Evolutionary conservation across 441 rosid genomes (phyloP).

Genomic region (Euphorbia celastroides): DNA sequence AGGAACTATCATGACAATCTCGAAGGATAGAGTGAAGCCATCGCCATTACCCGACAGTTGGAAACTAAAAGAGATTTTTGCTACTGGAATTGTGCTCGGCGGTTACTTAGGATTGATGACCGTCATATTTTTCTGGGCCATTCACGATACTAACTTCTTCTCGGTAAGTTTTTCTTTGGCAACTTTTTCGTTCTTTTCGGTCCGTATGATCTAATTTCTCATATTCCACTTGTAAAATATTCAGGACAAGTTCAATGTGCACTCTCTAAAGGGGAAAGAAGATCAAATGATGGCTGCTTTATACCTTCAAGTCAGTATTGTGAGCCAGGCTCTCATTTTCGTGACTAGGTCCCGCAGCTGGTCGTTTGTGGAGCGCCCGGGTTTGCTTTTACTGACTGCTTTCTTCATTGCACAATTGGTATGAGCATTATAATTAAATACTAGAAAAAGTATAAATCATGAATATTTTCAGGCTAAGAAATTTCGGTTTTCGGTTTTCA

Average conservation of each 20-base stretch:
- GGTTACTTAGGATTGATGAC: constrained; percentile 77
- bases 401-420: constrained; percentile 69
- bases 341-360: constrained; percentile 94
- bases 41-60: constrained; percentile 93
- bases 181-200: neutral
- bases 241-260: constrained; percentile 69
- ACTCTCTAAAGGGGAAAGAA: constrained; percentile 27
- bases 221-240: constrained; percentile 1
- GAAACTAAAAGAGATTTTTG: constrained; percentile 81
- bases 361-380: constrained; percentile 85
- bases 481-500: constrained; percentile 37
- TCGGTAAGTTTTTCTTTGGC: constrained; percentile 31
- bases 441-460: neutral
- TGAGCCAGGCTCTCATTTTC: constrained; percentile 86
- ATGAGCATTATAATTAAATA: constrained; percentile 10
- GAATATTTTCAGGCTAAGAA: neutral
- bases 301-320: constrained; percentile 92
- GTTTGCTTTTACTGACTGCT: constrained; percentile 45
- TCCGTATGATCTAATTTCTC: neutral
- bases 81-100: constrained; percentile 80
- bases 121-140: constrained; percentile 73
- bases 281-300: constrained; percentile 76
- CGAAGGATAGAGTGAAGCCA: constrained; percentile 86
- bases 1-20: constrained; percentile 92
- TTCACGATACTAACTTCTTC: constrained; percentile 64